Base-by-base conservation (phyloP, 1,284 basidiomycete species). In the Meripilus lineatus region DNA sequence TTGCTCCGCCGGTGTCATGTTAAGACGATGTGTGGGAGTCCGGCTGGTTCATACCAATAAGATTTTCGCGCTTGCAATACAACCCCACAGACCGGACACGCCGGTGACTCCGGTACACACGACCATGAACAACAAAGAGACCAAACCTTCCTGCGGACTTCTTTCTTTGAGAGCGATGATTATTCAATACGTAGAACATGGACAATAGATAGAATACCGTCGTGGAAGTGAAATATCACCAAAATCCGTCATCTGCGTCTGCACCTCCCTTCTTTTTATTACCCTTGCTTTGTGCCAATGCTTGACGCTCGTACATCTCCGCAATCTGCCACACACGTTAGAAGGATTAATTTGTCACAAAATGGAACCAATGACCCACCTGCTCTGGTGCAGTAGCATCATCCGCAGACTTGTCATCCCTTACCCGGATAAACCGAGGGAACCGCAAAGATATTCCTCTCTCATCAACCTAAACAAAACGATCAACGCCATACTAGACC, bases 401-500 rank as follows among this genome's bases (percentile, higher is more conserved):
- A 48, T 97, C 93, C 7, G 84, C 82, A 15, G 71, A 71, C 67
- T 99, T 99, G 68, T 99, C 96, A 52, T 98, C 95, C 49, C 96
- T 79, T 33, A 95, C 72, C 42, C 84, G 79, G 52, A 98, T 79
- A 66, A 98, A 99, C 22, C 95, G 81, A 26, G 96, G 95, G 68
- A 99, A 99, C 8, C 96, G 84, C 39, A 99, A 68, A 20, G 93
- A 97, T 56, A 99, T 90, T 0, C 95, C 93, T 54, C 93, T 73
- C 38, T 88, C 81, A 44, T 92, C 91, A 25, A 85, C 81, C 91
- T 92, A 53, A 15, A 84, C 79, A 89, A 90, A 52, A 15, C n/a
- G 36, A 3, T 26, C 20, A 25, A 30, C n/a, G 28, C 28, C 28
- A 30, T 10, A 10, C 10, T n/a, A 30, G 28, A 30, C 8, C 10